Base-by-base conservation (phyloP, 148 eudicot species). In the Heliosperma pusillum region DNA sequence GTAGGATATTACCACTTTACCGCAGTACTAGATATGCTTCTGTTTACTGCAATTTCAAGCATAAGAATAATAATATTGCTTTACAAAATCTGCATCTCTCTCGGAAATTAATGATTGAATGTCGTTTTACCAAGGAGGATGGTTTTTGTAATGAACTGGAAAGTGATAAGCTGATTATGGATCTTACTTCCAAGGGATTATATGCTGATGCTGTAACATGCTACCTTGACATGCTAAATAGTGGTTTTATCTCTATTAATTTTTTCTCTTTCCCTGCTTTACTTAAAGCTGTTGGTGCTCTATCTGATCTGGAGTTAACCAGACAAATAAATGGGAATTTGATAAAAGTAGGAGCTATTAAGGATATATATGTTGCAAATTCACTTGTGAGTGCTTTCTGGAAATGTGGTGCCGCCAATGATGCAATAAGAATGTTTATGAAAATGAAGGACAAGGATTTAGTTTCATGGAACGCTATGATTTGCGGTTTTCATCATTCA, bases 381-480 rank as follows among this genome's bases (percentile, higher is more conserved):
- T 76, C 85, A 1, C 69, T 79, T 70, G 64, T 83, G 67, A 74
- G 80, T 72, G 58, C 79, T 65, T 63, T 83, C 2, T 83, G 82
- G 83, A 76, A 77, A 76, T 63, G 69, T 62, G 80, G 78, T 60
- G 75, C 71, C 13, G 40, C n/a, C 25, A 61, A 53, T 79, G 75
- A 76, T 69, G 82, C 82, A 24, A 40, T 73, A 53, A 76, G 25
- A 71, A 52, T 79, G 80, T 81, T 81, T 53, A 29, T 47, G 77
- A 73, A 66, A 52, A 77, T 81, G 80, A 66, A 60, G 42, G 74
- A 67, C 66, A 81, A 55, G 44, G 83, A 81, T 81, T 44, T 66
- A 40, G 71, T 81, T 33, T 81, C 83, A 36, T 81, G 83, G 83
- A 81, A 75, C 67, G 69, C 83, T 69, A 81, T 81, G 83, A 73